Base-by-base conservation (phyloP, 1,284 basidiomycete genomes). In the Gymnopus androsaceus region DNA sequence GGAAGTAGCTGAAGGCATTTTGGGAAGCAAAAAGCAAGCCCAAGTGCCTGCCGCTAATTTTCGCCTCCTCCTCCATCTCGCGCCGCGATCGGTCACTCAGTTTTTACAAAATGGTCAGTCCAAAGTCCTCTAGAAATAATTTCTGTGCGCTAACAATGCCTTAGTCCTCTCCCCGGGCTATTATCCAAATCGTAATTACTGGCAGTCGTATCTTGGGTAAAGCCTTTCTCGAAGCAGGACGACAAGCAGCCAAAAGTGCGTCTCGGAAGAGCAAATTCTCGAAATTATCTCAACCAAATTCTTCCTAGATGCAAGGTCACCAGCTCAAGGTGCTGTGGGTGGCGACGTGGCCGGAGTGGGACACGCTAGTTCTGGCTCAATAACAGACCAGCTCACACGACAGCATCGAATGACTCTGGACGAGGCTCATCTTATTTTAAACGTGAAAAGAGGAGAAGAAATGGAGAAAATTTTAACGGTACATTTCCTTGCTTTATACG, bases 351-450 rank as follows among this genome's bases (percentile, higher is more conserved):
- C 82, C 15, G 90, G 90, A 46, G 81, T 92, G 15, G 83, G 85
- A 56, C 79, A 87, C 60, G 88, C 92, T 11, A 90, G 78, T 14
- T 87, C 89, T 38, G 83, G 85, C 54, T 90, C 87, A 36, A 62
- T 78, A 17, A 87, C 89, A 14, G 91, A 94, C 77, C 82, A 81
- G 63, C 72, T 94, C 51, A 92, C 92, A 53, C 81, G 90, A 59
- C 83, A 91, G 62, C 88, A 95, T 67, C 84, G 89, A 44, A 97
- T 99, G 95, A 95, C 94, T 21, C 68, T 97, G 62, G 96, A 99
- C 63, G 97, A 99, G 76, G 97, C 97, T 23, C 88, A 90, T 64
- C 76, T 98, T 59, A 95, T 99, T 67, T 76, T 99, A 63, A 98
- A 99, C 70, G 77, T 88, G 40, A 97, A 95, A 74, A 84, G 85